Evolutionary conservation across 768 basidiomycete species (phyloP).

Genomic region (Suillus sp.): DNA sequence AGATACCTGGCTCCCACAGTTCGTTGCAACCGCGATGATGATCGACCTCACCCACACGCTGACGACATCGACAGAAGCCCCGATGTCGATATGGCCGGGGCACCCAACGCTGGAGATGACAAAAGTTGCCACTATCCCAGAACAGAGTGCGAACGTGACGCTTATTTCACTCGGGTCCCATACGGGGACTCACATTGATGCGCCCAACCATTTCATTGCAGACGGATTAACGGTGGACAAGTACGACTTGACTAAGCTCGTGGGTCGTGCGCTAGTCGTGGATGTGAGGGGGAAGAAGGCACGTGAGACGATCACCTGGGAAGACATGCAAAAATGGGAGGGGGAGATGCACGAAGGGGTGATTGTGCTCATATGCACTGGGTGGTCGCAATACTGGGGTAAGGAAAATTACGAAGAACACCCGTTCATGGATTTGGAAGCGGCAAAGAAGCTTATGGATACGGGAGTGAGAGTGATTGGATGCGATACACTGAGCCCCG

Average conservation of each 20-base stretch:
- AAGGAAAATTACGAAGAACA: conserved; percentile 53
- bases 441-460: conserved; percentile 50
- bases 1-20: neutral
- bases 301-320: conserved; percentile 59
- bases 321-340: conserved; percentile 41
- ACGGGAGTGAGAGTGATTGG: conserved; percentile 59
- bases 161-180: conserved; percentile 62
- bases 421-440: conserved; percentile 57
- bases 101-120: conserved; percentile 23
- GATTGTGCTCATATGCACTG: conserved; percentile 61
- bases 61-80: conserved; percentile 13
- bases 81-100: conserved; percentile 28
- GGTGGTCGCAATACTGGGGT: conserved; percentile 61
- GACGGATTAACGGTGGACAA: conserved; percentile 56
- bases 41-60: conserved; percentile 29
- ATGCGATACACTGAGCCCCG: conserved; percentile 65
- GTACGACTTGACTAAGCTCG: conserved; percentile 51
- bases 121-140: conserved; percentile 12
- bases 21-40: conserved; percentile 16
- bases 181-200: conserved; percentile 78
- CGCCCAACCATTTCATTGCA: conserved; percentile 67
- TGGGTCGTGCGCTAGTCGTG: conserved; percentile 54
- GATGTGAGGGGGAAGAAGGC: conserved; percentile 48
- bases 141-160: conserved; percentile 18
- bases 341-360: conserved; percentile 40